Percentiles rank a stretch among this genome's conserved stretches.
Conservation (phyloP, 140 eudicot genomes). For the Cichorium intybus region DNA sequence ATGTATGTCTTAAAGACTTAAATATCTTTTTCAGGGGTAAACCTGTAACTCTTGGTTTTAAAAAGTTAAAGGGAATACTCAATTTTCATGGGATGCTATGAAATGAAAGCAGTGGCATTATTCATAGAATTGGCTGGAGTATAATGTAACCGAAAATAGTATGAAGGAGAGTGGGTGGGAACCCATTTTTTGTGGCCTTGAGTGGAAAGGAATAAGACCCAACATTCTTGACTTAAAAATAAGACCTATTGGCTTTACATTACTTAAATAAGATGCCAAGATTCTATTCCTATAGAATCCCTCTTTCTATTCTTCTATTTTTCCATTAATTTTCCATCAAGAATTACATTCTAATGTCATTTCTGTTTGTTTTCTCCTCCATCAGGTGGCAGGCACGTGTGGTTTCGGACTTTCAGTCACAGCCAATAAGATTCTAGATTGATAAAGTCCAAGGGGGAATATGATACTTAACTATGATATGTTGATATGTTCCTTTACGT, state of each 20-base stretch:
- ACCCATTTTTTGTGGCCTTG: slow-evolving; percentile 86
- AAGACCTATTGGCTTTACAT: slow-evolving; percentile 59
- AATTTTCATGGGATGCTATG: not conserved
- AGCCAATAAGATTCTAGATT: slow-evolving; percentile 23
- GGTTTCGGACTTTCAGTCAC: slow-evolving; percentile 21
- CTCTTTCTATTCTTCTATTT: slow-evolving; percentile 31
- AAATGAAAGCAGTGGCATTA: not conserved
- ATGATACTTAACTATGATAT: slow-evolving; percentile 37
- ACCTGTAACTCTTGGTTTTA: not conserved
- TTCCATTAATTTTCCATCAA: slow-evolving; percentile 20
- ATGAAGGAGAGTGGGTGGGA: slow-evolving; percentile 42
- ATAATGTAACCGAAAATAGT: slow-evolving; percentile 31
- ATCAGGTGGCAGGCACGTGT: slow-evolving; percentile 36
- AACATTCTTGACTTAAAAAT: slow-evolving; percentile 61
- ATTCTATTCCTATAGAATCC: slow-evolving; percentile 66
- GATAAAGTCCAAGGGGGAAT: slow-evolving; percentile 35
- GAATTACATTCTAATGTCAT: slow-evolving; percentile 73
- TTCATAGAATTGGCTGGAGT: slow-evolving; percentile 31
- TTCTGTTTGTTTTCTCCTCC: slow-evolving; percentile 49
- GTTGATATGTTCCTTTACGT: slow-evolving; percentile 37
- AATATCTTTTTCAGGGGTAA: slow-evolving; percentile 1
- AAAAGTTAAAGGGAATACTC: not conserved
- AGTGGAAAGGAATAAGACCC: slow-evolving; percentile 48
- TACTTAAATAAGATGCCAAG: slow-evolving; percentile 54
- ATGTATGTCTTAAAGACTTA: slow-evolving; percentile 2